Conservation (phyloP, 768 basidiomycete species). For the Ramaria sp. region DNA sequence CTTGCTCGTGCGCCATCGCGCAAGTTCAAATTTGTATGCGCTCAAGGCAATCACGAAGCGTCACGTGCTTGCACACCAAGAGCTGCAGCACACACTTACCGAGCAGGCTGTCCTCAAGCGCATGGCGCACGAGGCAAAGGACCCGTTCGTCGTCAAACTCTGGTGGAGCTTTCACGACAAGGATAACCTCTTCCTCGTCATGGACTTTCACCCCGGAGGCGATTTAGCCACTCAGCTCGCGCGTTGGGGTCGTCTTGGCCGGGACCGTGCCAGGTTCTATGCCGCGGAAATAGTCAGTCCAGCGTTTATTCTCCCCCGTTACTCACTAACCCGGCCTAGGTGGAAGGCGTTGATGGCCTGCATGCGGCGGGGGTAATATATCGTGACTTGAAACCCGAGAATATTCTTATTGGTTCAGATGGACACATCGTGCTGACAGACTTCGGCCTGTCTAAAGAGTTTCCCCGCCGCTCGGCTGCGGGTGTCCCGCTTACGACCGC, state of each 20-base stretch:
- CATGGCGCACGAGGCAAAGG: constrained; percentile 71
- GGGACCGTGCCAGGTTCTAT: constrained; percentile 93
- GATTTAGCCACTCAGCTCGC: constrained; percentile 97
- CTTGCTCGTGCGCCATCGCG: constrained; percentile 76
- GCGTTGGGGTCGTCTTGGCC: constrained; percentile 87
- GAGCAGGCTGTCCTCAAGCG: constrained; percentile 93
- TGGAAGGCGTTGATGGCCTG: constrained; percentile 90
- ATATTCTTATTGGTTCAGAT: constrained; percentile 86
- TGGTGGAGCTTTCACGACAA: constrained; percentile 98
- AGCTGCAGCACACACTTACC: constrained; percentile 90
- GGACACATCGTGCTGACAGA: constrained; percentile 97
- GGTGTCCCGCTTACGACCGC: constrained; percentile 25
- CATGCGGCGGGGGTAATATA: constrained; percentile 94
- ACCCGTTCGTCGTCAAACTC: constrained; percentile 92
- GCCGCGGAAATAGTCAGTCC: constrained; percentile 74
- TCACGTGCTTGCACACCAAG: constrained; percentile 93
- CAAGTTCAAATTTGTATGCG: constrained; percentile 65
- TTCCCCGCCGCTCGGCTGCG: constrained; percentile 44
- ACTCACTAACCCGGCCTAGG: constrained; percentile 1
- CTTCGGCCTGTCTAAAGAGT: constrained; percentile 92
- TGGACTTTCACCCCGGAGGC: constrained; percentile 96
- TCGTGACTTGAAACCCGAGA: constrained; percentile 94
- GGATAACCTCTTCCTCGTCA: constrained; percentile 93
- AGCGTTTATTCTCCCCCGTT: not conserved
- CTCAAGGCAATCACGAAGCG: constrained; percentile 98